Conservation (phyloP, 2,329 filamentous ascomycete genomes). For the Diaporthe vaccinii region DNA sequence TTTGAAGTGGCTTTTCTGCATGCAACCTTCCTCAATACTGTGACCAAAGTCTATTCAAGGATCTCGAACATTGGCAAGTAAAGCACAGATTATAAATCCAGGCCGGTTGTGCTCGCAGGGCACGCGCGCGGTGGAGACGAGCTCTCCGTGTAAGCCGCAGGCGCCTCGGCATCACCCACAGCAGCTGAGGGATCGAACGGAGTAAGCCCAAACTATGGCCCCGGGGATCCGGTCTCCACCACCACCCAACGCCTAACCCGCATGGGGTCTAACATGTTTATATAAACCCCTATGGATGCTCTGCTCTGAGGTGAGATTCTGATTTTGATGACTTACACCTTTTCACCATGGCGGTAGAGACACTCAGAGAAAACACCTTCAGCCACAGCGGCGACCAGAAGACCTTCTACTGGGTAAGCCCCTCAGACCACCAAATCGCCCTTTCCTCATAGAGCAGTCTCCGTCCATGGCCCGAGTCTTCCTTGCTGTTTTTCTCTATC, state of each 20-base stretch:
- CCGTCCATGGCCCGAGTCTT: not conserved
- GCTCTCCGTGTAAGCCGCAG: not conserved
- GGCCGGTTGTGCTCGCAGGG: not conserved
- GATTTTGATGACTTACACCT: not conserved
- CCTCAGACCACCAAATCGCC: not conserved
- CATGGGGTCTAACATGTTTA: not conserved
- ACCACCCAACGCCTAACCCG: not conserved
- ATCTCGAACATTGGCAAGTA: not conserved
- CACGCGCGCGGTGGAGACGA: not conserved
- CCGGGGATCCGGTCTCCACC: constrained; percentile 4
- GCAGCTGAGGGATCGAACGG: constrained; percentile 18
- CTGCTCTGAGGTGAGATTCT: not conserved
- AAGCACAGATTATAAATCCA: not conserved
- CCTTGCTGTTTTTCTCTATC: too few relatives aligned
- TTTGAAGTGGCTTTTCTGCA: not conserved
- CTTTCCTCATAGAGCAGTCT: not conserved
- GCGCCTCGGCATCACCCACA: constrained; percentile 1
- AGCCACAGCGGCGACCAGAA: constrained; percentile 45
- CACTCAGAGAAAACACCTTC: constrained; percentile 37
- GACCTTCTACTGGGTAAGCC: constrained; percentile 43
- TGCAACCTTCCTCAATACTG: not conserved
- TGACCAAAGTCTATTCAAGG: not conserved
- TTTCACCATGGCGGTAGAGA: constrained; percentile 26
- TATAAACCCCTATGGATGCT: constrained; percentile 12
- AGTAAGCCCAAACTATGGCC: not conserved